Conservation (phyloP, 2,329 filamentous ascomycete genomes). For the Plenodomus lindquistii region DNA sequence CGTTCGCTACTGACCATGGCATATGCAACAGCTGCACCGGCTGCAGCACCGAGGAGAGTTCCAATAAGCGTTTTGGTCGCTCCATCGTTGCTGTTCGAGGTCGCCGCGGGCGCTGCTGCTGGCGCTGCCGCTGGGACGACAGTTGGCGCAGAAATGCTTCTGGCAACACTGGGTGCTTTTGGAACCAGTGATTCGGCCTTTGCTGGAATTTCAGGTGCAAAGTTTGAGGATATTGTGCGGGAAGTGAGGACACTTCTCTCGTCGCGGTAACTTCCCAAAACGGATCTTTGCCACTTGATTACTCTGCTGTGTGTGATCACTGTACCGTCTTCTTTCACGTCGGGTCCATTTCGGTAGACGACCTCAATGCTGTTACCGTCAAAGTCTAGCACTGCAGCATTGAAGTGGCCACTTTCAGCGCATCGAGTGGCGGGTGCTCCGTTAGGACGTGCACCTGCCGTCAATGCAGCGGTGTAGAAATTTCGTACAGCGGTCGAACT, state of each 20-base stretch:
- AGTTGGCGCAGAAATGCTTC: constrained; percentile 40
- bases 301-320: constrained; percentile 51
- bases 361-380: constrained; percentile 86
- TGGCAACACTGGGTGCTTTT: constrained; percentile 22
- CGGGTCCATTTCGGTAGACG: constrained; percentile 59
- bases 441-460: constrained; percentile 64
- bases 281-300: constrained; percentile 45
- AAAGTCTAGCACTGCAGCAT: constrained; percentile 70
- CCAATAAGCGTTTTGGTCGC: constrained; percentile 70
- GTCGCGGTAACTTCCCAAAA: constrained; percentile 37
- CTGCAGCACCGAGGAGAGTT: constrained; percentile 76
- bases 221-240: constrained; percentile 29
- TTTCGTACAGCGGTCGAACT: constrained; percentile 67
- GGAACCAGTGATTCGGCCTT: constrained; percentile 31
- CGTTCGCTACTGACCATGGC: constrained; percentile 67
- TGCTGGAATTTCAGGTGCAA: constrained; percentile 25
- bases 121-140: constrained; percentile 22
- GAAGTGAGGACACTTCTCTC: constrained; percentile 37
- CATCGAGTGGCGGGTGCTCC: constrained; percentile 60
- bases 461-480: constrained; percentile 72
- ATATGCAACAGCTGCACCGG: constrained; percentile 76
- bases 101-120: constrained; percentile 21
- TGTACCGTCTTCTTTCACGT: constrained; percentile 44
- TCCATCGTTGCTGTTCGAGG: constrained; percentile 48
- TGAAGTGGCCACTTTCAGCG: constrained; percentile 61